phyloP scores from a whole-genome alignment of 106 monocot species.

The Alisma plantagoaquatica region DNA sequence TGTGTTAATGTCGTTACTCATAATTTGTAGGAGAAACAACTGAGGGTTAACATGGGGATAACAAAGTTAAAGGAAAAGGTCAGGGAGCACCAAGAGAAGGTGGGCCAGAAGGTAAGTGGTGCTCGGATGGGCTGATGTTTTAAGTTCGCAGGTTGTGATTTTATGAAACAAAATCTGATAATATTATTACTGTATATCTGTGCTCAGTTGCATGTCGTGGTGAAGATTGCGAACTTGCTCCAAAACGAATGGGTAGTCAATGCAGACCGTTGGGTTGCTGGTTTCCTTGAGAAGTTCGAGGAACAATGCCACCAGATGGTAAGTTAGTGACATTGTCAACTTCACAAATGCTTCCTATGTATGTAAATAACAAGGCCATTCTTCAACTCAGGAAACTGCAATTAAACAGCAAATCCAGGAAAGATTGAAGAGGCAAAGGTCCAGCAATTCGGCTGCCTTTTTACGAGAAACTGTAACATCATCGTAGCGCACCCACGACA shows the following conservation, averaged over 20 bases:
- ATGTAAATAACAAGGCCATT: not conserved
- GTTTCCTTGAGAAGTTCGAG: constrained; percentile 82
- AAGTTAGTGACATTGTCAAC: not conserved
- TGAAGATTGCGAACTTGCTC: constrained; percentile 44
- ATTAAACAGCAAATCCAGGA: constrained; percentile 79
- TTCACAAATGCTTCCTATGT: not conserved
- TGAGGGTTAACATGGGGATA: constrained; percentile 74
- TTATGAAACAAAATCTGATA: no score
- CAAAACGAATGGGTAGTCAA: constrained; percentile 60
- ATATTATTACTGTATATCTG: no score
- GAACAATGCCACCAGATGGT: constrained; percentile 78
- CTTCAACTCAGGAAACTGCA: constrained; percentile 65
- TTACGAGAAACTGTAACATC: no score
- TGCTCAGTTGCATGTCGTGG: constrained; percentile 60
- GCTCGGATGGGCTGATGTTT: no score
- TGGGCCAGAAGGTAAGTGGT: constrained; percentile 13
- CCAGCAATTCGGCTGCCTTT: no score
- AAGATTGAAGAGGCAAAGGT: constrained; percentile 34
- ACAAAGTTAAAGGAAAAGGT: constrained; percentile 63
- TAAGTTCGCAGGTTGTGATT: no score
- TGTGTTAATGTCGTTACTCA: not conserved
- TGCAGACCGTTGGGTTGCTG: constrained; percentile 69
- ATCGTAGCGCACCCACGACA: no score
- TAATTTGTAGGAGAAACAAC: constrained; percentile 50
- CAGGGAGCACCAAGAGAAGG: constrained; percentile 71